Evolutionary conservation across 2,329 filamentous ascomycete genomes (phyloP), one percentile per base, ranked within the genome.

Genomic region (Penicillium sp.): DNA sequence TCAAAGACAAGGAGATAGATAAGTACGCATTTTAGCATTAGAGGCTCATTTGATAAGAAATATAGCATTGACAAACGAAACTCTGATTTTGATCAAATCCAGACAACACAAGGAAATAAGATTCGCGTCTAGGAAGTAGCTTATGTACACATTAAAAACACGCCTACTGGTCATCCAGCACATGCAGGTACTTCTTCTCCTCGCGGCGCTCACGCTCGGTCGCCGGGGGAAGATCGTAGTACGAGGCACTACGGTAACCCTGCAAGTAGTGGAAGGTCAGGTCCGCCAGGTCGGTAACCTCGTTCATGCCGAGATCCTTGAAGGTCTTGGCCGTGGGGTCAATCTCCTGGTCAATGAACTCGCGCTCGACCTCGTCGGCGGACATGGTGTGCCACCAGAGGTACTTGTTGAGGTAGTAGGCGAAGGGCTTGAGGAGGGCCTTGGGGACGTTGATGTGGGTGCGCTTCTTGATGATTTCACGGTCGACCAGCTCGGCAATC

Each of bases 101-200:
- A 56, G 62, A 70, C 63, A 68, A 74, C 72, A 71, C 68, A 74
- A 70, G 68, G 68, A 73, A 77, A 74, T 73, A 63, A 55, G 68
- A 61, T 64, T 72, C 72, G 72, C 59, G 72, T 76, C 73, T 76
- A 77, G 73, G 69, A 68, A 49, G 67, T 67, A 66, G 68, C 72
- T 75, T 78, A 79, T 78, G 71, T 78, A 79, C 76, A 78, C 67
- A 68, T 70, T 71, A 70, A 70, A 73, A 73, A 73, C 66, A 74
- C 64, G 67, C 68, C 73, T 89, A 95, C 84, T 93, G 87, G 78
- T 95, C 90, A 77, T 96, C 92, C 75, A 92, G 83, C 64, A 99
- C 93, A 79, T 99, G 95, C 78, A 98, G 83, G 79, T 96, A 99
- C 85, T 97, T 95, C 86, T 89, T 95, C 81, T 98, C 93, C 79